Evolutionary conservation across 768 basidiomycete genomes (phyloP).

Genomic region (Collybia mongolica): DNA sequence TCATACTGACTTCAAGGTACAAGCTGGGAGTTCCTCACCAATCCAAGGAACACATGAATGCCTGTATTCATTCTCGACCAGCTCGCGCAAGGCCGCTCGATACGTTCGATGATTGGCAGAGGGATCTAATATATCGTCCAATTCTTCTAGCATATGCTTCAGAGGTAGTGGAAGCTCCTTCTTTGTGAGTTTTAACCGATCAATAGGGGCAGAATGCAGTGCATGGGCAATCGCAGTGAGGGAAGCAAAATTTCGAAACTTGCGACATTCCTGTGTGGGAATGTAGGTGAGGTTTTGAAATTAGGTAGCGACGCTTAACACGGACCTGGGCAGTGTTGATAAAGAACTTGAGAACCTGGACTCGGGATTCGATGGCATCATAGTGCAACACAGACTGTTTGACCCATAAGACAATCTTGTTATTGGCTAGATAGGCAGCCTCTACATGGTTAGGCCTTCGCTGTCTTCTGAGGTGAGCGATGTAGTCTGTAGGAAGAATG

Average conservation of each 20-base stretch:
- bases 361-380: constrained; percentile 33
- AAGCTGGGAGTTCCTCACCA: constrained; percentile 19
- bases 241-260: constrained; percentile 42
- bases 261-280: constrained; percentile 37
- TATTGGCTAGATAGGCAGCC: constrained; percentile 31
- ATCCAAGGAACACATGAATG: constrained; percentile 40
- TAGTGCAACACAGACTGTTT: constrained; percentile 39
- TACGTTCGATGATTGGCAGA: constrained; percentile 35
- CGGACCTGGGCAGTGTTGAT: constrained; percentile 39
- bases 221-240: constrained; percentile 41
- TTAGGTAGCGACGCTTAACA: neutral
- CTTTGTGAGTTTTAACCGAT: constrained; percentile 32
- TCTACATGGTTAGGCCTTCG: constrained; percentile 30
- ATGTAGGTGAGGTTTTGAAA: neutral
- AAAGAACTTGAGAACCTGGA: constrained; percentile 42
- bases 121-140: constrained; percentile 32
- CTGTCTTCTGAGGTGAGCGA: constrained; percentile 32
- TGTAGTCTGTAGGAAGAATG: constrained; percentile 40
- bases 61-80: constrained; percentile 16
- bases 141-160: constrained; percentile 26
- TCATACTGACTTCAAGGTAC: neutral
- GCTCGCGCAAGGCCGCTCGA: constrained; percentile 28
- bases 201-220: constrained; percentile 36
- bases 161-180: constrained; percentile 25
- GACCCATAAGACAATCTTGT: constrained; percentile 38